A percentile compares a stretch with the other conserved stretches of the same genome.
Conservation (phyloP, 2,329 filamentous ascomycete species). For the Ophiosphaerella korrae region DNA sequence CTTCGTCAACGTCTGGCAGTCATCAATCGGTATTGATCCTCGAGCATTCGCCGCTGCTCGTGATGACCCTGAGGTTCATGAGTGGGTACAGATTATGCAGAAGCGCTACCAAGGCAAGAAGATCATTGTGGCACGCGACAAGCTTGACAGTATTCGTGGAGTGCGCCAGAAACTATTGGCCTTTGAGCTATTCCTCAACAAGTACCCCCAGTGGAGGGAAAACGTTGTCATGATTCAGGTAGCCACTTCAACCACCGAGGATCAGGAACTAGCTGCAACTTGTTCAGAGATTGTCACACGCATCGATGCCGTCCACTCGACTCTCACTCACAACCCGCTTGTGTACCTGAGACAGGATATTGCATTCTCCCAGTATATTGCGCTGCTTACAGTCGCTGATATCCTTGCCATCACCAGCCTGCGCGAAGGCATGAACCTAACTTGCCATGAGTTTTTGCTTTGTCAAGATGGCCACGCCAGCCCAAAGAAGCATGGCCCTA, state of each 20-base stretch:
- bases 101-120: constrained; percentile 87
- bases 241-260: constrained; percentile 86
- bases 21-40: constrained; percentile 91
- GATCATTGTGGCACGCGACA: constrained; percentile 90
- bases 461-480: constrained; percentile 83
- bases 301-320: constrained; percentile 90
- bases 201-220: constrained; percentile 87
- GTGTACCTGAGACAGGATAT: constrained; percentile 96
- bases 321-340: constrained; percentile 87
- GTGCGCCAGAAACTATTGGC: constrained; percentile 92
- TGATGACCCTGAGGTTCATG: constrained; percentile 71
- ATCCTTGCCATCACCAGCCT: constrained; percentile 93
- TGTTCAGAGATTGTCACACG: constrained; percentile 93
- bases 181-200: constrained; percentile 92
- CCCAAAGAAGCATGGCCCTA: constrained; percentile 79
- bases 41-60: constrained; percentile 73
- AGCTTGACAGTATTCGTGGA: constrained; percentile 89
- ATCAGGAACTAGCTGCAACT: constrained; percentile 82
- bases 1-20: constrained; percentile 84
- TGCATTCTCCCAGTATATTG: constrained; percentile 90
- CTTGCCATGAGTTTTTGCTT: constrained; percentile 89
- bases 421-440: constrained; percentile 96
- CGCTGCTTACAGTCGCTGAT: constrained; percentile 85
- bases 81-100: constrained; percentile 79
- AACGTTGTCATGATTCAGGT: constrained; percentile 92